Conservation (phyloP, 352 stramenopile genomes). For the Phytophthora megakarya region DNA sequence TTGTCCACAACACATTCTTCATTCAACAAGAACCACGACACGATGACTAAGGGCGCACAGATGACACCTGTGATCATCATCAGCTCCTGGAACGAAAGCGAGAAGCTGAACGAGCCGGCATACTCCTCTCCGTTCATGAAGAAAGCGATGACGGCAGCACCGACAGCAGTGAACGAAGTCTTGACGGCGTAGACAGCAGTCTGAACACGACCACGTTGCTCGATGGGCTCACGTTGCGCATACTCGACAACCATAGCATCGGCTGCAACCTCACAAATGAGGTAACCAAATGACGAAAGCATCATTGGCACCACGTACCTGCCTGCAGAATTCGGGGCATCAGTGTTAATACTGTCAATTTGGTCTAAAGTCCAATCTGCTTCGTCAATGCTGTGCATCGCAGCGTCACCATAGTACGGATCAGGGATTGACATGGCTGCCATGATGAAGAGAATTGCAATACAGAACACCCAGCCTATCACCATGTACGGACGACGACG, state of each 20-base stretch:
- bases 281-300: conserved; percentile 55
- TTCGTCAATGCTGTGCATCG: conserved; percentile 37
- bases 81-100: conserved; percentile 45
- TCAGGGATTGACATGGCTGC: conserved; percentile 29
- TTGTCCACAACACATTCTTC: conserved; percentile 35
- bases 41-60: conserved; percentile 31
- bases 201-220: conserved; percentile 45
- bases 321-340: conserved; percentile 31
- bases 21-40: conserved; percentile 42
- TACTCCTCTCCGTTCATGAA: conserved; percentile 50
- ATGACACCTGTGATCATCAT: conserved; percentile 44
- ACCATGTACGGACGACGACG: conserved; percentile 55
- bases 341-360: conserved; percentile 38
- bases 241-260: conserved; percentile 69
- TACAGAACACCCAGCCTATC: conserved; percentile 46
- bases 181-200: conserved; percentile 50
- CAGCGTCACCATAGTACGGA: conserved; percentile 47
- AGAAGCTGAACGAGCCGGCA: conserved; percentile 42
- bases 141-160: conserved; percentile 43
- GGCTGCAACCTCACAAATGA: conserved; percentile 51
- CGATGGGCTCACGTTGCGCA: conserved; percentile 50
- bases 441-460: conserved; percentile 40
- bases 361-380: conserved; percentile 40
- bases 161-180: conserved; percentile 45
- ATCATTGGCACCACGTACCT: conserved; percentile 61